phyloP scores from a whole-genome alignment of 2,329 filamentous ascomycete genomes.

The Curvularia eragrostidis region DNA sequence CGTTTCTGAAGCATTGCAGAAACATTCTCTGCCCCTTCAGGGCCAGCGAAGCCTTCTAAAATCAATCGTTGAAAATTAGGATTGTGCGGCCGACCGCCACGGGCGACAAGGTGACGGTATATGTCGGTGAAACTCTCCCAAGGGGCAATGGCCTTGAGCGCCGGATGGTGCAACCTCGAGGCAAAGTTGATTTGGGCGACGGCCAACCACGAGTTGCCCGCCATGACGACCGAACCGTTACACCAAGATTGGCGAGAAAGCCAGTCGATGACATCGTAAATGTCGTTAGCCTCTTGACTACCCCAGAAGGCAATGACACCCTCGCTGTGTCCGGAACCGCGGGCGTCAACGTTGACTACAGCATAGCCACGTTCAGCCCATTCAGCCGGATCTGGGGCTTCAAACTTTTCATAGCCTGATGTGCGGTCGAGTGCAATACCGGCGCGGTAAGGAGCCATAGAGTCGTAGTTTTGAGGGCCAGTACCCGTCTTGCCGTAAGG shows the following conservation, averaged over 20 bases:
- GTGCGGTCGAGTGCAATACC: conserved; percentile 3
- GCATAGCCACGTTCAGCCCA: conserved; percentile 43
- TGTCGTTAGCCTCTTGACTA: conserved; percentile 50
- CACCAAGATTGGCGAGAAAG: neutral
- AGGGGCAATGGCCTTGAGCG: no score
- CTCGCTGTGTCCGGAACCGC: conserved; percentile 38
- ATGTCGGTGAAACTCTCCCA: no score
- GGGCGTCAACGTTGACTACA: conserved; percentile 38
- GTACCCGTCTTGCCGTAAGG: conserved; percentile 52
- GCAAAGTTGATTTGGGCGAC: neutral
- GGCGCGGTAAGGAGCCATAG: conserved; percentile 1
- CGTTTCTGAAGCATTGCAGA: no score
- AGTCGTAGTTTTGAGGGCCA: neutral
- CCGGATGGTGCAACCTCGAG: no score
- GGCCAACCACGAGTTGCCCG: neutral
- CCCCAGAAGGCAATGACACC: conserved; percentile 24
- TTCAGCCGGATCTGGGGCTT: conserved; percentile 50
- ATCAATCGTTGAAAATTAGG: no score
- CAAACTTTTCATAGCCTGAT: conserved; percentile 48
- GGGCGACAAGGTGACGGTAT: no score
- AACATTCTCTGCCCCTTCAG: no score
- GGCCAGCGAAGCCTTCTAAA: no score
- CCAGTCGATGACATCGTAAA: conserved; percentile 51
- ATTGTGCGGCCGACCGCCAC: no score
- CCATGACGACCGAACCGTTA: neutral